Evolutionary conservation across 139 green algal genomes (phyloP).

Genomic region (Tetraselmis striata): DNA sequence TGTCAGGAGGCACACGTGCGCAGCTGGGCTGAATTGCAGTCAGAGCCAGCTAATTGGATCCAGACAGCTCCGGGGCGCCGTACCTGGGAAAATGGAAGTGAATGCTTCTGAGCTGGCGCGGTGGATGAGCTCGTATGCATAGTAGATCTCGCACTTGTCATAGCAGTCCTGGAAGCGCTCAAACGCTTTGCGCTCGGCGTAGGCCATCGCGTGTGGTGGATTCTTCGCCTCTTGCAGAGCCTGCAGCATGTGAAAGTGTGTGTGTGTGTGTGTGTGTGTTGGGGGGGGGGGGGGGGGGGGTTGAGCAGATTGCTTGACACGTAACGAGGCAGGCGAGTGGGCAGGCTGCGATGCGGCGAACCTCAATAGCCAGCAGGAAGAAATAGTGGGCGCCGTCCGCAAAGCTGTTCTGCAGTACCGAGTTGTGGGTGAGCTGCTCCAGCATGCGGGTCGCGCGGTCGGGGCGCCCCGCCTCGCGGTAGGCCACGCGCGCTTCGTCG

Average conservation of each 20-base stretch:
- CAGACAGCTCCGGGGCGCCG: no score
- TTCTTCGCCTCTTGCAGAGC: slow-evolving; percentile 30
- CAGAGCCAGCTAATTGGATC: no score
- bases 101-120: slow-evolving; percentile 44
- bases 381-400: slow-evolving; percentile 52
- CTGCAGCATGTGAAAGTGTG: not conserved
- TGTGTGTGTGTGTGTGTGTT: no score
- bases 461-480: slow-evolving; percentile 30
- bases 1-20: no score
- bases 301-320: no score
- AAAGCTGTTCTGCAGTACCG: slow-evolving; percentile 52
- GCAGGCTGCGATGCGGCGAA: no score
- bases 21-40: no score
- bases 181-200: slow-evolving; percentile 31
- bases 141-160: slow-evolving; percentile 61
- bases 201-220: slow-evolving; percentile 23
- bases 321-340: no score
- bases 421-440: slow-evolving; percentile 53
- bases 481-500: slow-evolving; percentile 45
- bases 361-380: slow-evolving; percentile 60
- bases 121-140: slow-evolving; percentile 65
- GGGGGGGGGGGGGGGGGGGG: no score
- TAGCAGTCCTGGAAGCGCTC: slow-evolving; percentile 51
- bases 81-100: slow-evolving; percentile 21
- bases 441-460: slow-evolving; percentile 40